These are phyloP conservation scores for Colletotrichum viniferum DNA, from an alignment of 2,329 filamentous ascomycete species.

Conservation along the genomic window DNA sequence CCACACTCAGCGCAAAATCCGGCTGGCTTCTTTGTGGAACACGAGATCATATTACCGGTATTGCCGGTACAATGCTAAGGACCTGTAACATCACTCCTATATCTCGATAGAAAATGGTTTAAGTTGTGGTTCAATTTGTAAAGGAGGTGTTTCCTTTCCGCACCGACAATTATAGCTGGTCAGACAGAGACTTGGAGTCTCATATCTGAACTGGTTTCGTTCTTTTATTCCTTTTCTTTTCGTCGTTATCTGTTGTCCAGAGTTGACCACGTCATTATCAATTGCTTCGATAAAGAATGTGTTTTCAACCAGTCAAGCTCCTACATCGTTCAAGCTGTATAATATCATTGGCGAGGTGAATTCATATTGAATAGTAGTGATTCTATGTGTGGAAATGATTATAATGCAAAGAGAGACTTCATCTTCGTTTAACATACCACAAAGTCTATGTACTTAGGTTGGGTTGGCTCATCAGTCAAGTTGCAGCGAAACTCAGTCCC, in stretches of 20 bases:
- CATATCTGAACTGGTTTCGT: too few relatives aligned
- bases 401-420: rapidly evolving
- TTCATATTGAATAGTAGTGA: too few relatives aligned
- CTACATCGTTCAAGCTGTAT: rapidly evolving
- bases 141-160: rapidly evolving
- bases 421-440: too few relatives aligned
- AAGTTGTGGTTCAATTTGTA: background rate
- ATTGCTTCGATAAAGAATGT: rapidly evolving
- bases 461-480: too few relatives aligned
- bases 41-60: background rate
- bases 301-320: too few relatives aligned
- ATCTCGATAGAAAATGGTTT: background rate
- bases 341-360: too few relatives aligned
- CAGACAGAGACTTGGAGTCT: too few relatives aligned
- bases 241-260: rapidly evolving
- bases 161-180: rapidly evolving
- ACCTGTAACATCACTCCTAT: rapidly evolving
- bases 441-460: rapidly evolving
- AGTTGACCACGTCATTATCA: too few relatives aligned
- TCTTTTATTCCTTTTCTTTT: too few relatives aligned
- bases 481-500: too few relatives aligned
- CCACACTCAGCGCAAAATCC: background rate
- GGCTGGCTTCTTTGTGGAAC: background rate
- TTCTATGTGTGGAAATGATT: too few relatives aligned
- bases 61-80: background rate